phyloP scores from a whole-genome alignment of 768 basidiomycete genomes.

The Macrolepiota dolichaula region DNA sequence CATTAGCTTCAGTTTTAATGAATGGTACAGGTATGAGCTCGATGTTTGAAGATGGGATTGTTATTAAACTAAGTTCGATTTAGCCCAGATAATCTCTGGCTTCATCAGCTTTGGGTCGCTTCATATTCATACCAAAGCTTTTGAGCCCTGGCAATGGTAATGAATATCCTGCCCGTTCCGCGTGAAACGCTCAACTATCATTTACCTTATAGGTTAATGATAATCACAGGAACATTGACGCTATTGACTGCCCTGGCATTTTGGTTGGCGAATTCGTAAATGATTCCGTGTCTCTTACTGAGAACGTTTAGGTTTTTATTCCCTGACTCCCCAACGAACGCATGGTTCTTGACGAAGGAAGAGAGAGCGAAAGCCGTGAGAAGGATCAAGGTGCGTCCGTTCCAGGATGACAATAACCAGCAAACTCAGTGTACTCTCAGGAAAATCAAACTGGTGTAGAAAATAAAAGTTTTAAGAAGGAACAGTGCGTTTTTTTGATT shows the following conservation, averaged over 20 bases:
- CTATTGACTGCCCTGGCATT: slow-evolving; percentile 47
- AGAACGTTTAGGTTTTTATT: slow-evolving; percentile 50
- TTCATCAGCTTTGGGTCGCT: slow-evolving; percentile 66
- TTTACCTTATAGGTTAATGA: slow-evolving; percentile 49
- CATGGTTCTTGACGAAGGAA: slow-evolving; percentile 68
- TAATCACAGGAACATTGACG: slow-evolving; percentile 63
- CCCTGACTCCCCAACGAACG: slow-evolving; percentile 71
- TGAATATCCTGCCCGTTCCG: not conserved
- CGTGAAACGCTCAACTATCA: not conserved
- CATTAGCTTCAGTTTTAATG: slow-evolving; percentile 54
- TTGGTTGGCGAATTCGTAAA: slow-evolving; percentile 38
- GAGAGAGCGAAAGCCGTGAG: slow-evolving; percentile 63
- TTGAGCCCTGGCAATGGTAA: slow-evolving; percentile 75
- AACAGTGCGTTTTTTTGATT: slow-evolving; percentile 53
- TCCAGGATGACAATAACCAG: not conserved
- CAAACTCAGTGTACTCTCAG: slow-evolving; percentile 23
- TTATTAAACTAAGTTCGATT: not conserved
- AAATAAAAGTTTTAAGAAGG: slow-evolving; percentile 77
- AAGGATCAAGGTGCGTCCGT: slow-evolving; percentile 51
- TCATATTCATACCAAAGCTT: slow-evolving; percentile 52
- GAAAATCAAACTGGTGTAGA: slow-evolving; percentile 80
- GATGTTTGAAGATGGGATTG: too few species aligned
- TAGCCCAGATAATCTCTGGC: slow-evolving; percentile 68
- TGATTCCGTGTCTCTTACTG: not conserved
- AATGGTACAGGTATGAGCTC: slow-evolving; percentile 56